Percentiles rank a stretch among this genome's conserved stretches.
Conservation (phyloP, 805 yeast species). For the Pichia scutulata region DNA sequence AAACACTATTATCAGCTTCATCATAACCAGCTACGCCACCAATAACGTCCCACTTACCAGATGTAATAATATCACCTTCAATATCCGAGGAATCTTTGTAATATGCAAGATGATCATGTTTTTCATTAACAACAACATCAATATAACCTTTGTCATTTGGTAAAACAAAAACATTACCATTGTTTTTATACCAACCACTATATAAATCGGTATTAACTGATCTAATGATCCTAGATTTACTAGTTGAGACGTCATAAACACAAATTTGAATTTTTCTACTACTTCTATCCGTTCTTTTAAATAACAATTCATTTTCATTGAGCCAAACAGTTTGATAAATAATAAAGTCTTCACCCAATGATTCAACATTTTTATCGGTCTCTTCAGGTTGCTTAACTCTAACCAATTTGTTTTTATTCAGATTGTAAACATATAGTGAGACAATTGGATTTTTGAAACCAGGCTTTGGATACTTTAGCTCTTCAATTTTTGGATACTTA, state of each 20-base stretch:
- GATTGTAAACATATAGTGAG: constrained; percentile 36
- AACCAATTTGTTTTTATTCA: constrained; percentile 21
- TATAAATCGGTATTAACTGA: constrained; percentile 36
- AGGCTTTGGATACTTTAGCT: constrained; percentile 65
- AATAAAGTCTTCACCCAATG: constrained; percentile 39
- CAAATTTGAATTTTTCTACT: constrained; percentile 50
- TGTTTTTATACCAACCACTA: constrained; percentile 47
- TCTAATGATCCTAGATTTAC: constrained; percentile 33
- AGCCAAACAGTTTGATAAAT: constrained; percentile 62
- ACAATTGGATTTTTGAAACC: constrained; percentile 56
- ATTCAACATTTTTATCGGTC: neutral
- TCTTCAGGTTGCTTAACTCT: constrained; percentile 22
- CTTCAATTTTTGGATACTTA: constrained; percentile 39
- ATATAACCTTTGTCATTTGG: constrained; percentile 48
- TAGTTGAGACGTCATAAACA: constrained; percentile 29
- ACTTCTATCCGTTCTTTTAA: constrained; percentile 56
- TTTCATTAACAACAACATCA: constrained; percentile 48
- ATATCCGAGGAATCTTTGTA: constrained; percentile 36
- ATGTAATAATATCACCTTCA: constrained; percentile 35
- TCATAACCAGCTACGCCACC: constrained; percentile 44
- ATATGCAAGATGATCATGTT: constrained; percentile 59
- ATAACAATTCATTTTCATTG: constrained; percentile 37
- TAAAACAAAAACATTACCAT: constrained; percentile 31
- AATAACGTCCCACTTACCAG: constrained; percentile 46
- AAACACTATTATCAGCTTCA: constrained; percentile 37